phyloP scores from a whole-genome alignment of 805 yeast species.

The Blastobotrys americana region DNA sequence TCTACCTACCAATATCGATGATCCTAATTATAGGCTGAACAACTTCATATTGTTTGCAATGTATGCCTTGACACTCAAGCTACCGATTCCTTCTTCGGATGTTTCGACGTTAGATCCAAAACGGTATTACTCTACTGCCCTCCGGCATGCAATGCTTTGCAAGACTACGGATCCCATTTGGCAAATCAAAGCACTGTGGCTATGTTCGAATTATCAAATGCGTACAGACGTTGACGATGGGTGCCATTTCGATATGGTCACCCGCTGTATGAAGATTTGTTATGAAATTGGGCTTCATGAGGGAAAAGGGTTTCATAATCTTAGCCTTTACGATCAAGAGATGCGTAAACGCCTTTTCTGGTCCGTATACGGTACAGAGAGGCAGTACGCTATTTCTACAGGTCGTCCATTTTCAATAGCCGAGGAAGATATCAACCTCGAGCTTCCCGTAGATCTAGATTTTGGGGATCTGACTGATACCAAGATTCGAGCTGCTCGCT shows the following conservation, averaged over 20 bases:
- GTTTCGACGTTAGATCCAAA: constrained; percentile 29
- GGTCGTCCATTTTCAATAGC: constrained; percentile 50
- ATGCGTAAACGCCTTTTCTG: constrained; percentile 51
- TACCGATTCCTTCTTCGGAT: not conserved
- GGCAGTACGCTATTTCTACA: constrained; percentile 55
- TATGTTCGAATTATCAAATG: constrained; percentile 48
- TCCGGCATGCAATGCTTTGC: constrained; percentile 47
- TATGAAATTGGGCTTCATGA: constrained; percentile 16
- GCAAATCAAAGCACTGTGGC: constrained; percentile 45
- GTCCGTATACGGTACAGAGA: constrained; percentile 56
- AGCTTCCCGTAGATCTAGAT: constrained; percentile 19
- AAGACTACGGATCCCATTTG: constrained; percentile 36
- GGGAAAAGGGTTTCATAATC: constrained; percentile 16
- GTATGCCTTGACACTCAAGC: constrained; percentile 11
- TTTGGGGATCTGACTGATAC: constrained; percentile 15
- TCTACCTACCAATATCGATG: constrained; percentile 13
- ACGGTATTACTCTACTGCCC: constrained; percentile 52
- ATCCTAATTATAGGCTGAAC: constrained; percentile 17
- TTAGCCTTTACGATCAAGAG: constrained; percentile 25
- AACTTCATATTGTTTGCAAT: constrained; percentile 16
- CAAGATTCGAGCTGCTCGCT: constrained; percentile 8
- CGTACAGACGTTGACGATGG: constrained; percentile 56
- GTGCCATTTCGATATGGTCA: constrained; percentile 45
- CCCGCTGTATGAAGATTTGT: constrained; percentile 46
- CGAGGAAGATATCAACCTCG: constrained; percentile 38